Evolutionary conservation across 1,284 basidiomycete genomes (phyloP).

Genomic region (Leucoagaricus sp.): DNA sequence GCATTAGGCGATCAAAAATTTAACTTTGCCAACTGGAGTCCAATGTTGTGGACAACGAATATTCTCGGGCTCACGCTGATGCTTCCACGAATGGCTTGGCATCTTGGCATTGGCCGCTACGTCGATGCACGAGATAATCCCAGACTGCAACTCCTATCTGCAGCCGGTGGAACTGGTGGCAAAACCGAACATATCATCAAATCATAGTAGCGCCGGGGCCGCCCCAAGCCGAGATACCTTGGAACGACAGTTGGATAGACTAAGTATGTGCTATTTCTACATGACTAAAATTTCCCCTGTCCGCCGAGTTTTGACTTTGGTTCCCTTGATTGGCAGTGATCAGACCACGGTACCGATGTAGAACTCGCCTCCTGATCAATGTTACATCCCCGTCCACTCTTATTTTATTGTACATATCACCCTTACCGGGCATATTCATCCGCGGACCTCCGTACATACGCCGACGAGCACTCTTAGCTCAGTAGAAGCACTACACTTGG

Average conservation of each 20-base stretch:
- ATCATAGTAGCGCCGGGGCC: background rate
- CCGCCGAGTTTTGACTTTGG: background rate
- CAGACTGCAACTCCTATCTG: background rate
- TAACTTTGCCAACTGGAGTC: conserved; percentile 60
- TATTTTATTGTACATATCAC: background rate
- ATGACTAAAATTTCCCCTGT: background rate
- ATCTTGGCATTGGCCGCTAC: conserved; percentile 71
- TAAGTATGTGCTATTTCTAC: conserved; percentile 1
- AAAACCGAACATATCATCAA: background rate
- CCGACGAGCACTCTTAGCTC: background rate
- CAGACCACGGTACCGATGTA: conserved; percentile 1
- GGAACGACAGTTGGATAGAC: background rate
- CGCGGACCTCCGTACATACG: background rate
- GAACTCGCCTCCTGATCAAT: background rate
- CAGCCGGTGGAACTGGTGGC: too few relatives aligned
- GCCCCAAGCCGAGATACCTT: background rate
- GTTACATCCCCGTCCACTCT: background rate
- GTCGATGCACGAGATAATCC: conserved; percentile 60
- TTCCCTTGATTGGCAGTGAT: conserved; percentile 4
- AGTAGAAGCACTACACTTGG: background rate
- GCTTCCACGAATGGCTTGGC: conserved; percentile 70
- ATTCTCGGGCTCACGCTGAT: conserved; percentile 64
- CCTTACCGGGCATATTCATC: too few relatives aligned
- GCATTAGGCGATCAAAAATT: conserved; percentile 68
- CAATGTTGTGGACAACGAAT: conserved; percentile 67